Base-by-base conservation (phyloP, 306 rosid genomes). In the Lupinus albus region DNA sequence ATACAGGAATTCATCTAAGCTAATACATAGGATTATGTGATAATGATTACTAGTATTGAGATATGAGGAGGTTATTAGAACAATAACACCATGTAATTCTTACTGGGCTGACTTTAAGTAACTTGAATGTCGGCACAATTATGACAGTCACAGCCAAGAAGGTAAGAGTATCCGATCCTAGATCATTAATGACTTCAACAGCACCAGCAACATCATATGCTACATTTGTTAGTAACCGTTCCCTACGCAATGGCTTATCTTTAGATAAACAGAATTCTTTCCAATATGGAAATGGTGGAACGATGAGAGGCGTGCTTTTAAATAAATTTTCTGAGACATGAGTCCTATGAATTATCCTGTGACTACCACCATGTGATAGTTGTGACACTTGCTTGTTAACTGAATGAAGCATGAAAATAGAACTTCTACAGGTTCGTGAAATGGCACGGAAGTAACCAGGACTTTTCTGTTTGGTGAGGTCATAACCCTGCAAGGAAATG, bases 151-250 rank as follows among this genome's bases (percentile, higher is more conserved):
- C 97, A 4, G 76, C 85, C 81, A 91, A 75, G 70, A 91, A 87
- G 49, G 94, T 91, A 84, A 91, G 78, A 57, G 97, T 91, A 80
- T 91, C 97, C 85, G 81, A 73, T 64, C 97, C 97, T 67, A 91
- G 76, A 86, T 93, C 99, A 79, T 90, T 88, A 55, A 93, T 84
- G 67, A 91, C 96, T 9, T 91, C 97, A 60, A 80, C 77, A 52
- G 84, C 95, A 32, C 70, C 68, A 39, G 94, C 87, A 80, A 93
- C 97, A 76, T 93, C 91, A 77, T 86, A 68, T 36, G 92, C 51
- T 46, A 82, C 85, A 76, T n/a, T 70, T 11, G 71, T 66, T 42
- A 20, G 76, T 7, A 77, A 76, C 75, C 88, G 70, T 72, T 76
- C 74, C 82, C 76, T 61, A 14, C 20, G 79, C 7, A 41, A 64